Evolutionary conservation across 176 grass and related monocot genomes (phyloP).

Genomic region (Luzula sylvatica): DNA sequence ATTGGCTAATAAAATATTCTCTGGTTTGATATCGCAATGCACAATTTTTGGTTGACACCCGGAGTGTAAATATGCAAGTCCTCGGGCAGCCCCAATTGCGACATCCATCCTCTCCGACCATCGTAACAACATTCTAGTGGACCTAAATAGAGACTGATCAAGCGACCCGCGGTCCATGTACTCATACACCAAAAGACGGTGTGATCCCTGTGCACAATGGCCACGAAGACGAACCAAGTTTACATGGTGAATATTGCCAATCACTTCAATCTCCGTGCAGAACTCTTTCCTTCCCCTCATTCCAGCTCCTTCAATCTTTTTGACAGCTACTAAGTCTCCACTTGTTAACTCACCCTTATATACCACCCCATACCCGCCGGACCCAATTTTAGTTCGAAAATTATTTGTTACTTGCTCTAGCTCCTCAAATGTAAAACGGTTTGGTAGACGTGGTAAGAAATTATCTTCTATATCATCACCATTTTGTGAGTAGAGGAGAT

Average conservation of each 20-base stretch:
- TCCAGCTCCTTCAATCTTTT: conserved; percentile 58
- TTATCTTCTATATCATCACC: conserved; percentile 34
- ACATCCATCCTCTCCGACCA: conserved; percentile 64
- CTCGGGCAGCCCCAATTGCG: conserved; percentile 54
- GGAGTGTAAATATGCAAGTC: conserved; percentile 76
- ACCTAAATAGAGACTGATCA: conserved; percentile 50
- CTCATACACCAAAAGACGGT: conserved; percentile 66
- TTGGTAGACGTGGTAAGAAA: conserved; percentile 59
- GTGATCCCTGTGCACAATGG: conserved; percentile 46
- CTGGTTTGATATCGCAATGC: conserved; percentile 86
- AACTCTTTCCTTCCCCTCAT: conserved; percentile 71
- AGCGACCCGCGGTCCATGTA: conserved; percentile 75
- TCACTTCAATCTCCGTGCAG: conserved; percentile 84
- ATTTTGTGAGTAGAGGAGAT: conserved; percentile 27
- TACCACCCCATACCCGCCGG: conserved; percentile 63
- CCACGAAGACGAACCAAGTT: conserved; percentile 78
- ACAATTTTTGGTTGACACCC: conserved; percentile 68
- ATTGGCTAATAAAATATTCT: conserved; percentile 77
- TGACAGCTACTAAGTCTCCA: conserved; percentile 50
- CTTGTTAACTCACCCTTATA: conserved; percentile 59
- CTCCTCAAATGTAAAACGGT: conserved; percentile 43
- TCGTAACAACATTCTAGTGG: conserved; percentile 18
- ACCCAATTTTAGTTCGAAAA: conserved; percentile 50
- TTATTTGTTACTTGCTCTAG: conserved; percentile 51
- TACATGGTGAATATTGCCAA: conserved; percentile 81